Conservation (phyloP, 192 early-diverging fungal species). For the Umbelopsis ramanniana region DNA sequence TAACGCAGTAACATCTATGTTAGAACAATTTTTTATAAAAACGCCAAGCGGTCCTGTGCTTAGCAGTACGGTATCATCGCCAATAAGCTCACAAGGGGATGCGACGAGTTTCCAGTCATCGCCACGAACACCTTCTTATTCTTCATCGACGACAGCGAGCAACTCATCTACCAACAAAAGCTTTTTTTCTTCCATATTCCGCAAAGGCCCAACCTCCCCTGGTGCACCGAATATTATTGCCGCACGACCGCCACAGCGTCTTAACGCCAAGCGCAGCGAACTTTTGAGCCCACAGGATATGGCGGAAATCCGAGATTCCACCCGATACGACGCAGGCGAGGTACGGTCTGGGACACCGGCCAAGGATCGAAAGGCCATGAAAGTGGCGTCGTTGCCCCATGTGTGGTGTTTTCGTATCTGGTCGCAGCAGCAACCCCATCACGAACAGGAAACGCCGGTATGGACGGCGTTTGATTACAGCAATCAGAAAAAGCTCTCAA, state of each 20-base stretch:
- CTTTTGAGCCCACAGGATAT: not conserved
- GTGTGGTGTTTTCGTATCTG: slow-evolving; percentile 14
- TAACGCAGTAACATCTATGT: not conserved
- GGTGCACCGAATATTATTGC: not conserved
- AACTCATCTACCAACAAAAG: not conserved
- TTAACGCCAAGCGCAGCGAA: slow-evolving; percentile 5
- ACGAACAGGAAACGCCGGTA: not conserved
- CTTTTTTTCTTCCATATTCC: slow-evolving; percentile 1
- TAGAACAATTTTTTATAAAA: not conserved
- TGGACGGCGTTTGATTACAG: slow-evolving; percentile 19
- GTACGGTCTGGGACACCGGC: not conserved
- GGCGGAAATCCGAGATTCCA: slow-evolving; percentile 2
- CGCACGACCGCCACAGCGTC: slow-evolving; percentile 4
- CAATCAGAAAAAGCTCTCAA: not conserved
- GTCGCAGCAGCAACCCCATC: not conserved
- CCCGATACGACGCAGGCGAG: not conserved
- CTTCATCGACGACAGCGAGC: not conserved
- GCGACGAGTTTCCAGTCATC: not conserved
- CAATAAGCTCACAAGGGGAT: not conserved
- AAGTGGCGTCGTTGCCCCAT: not conserved
- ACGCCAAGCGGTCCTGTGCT: not conserved
- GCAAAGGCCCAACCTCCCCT: not conserved
- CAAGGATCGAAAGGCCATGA: not conserved
- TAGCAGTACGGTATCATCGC: not conserved
- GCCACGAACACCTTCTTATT: not conserved